Percentiles rank a stretch among this genome's conserved stretches.
phyloP scores from a whole-genome alignment of 345 rosid species.

The Crucihimalaya himalaica region DNA sequence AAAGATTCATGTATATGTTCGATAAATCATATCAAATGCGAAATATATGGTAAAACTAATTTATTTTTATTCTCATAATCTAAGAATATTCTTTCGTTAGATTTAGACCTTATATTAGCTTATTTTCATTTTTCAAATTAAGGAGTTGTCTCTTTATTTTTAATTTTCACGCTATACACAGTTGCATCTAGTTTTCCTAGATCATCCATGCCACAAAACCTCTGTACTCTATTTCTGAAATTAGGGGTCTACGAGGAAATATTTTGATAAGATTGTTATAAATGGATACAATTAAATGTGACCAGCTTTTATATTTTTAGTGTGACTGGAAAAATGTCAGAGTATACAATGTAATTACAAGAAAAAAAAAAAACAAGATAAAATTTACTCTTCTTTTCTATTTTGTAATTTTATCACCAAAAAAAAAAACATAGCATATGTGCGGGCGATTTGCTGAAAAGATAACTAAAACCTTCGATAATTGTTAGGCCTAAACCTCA shows the following conservation, averaged over 20 bases:
- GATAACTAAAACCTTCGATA: background rate
- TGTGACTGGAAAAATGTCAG: background rate
- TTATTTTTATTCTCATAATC: background rate
- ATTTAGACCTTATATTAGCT: background rate
- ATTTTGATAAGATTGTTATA: constrained; percentile 16
- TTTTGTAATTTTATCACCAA: too few species aligned
- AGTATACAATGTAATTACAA: background rate
- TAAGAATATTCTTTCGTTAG: background rate
- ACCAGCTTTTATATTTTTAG: background rate
- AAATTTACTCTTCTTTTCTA: background rate
- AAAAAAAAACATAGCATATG: background rate
- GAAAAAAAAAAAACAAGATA: background rate
- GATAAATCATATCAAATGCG: background rate
- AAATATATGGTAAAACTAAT: background rate
- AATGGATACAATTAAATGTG: background rate
- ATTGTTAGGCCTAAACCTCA: background rate
- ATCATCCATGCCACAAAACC: background rate
- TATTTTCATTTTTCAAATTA: background rate
- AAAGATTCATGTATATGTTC: background rate
- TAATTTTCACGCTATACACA: background rate
- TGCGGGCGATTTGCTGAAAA: background rate
- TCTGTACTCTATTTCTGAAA: constrained; percentile 11
- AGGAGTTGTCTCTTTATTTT: background rate
- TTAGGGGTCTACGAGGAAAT: background rate
- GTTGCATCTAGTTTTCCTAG: constrained; percentile 20